Conservation (phyloP, 192 early-diverging fungal species). For the Coemansia sp. region DNA sequence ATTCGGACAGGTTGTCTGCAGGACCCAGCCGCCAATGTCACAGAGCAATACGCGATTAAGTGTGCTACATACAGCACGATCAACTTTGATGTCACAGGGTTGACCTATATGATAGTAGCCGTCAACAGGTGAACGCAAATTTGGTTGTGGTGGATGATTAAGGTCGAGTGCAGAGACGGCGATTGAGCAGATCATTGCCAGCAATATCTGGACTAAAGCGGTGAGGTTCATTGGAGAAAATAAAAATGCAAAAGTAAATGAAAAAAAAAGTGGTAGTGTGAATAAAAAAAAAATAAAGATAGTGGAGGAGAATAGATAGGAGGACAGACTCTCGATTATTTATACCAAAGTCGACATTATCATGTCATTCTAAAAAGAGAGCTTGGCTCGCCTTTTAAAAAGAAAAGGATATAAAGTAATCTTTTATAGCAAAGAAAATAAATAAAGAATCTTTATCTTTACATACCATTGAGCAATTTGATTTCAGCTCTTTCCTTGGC, state of each 20-base stretch:
- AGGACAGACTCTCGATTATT: not conserved
- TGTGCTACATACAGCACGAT: not conserved
- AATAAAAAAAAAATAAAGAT: not conserved
- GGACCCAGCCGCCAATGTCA: constrained; percentile 12
- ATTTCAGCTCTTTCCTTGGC: constrained; percentile 2
- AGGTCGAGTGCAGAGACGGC: not conserved
- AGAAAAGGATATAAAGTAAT: not conserved
- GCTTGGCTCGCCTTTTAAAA: not conserved
- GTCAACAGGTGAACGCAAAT: not conserved
- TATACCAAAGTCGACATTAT: not conserved
- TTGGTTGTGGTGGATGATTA: not conserved
- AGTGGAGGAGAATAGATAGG: not conserved
- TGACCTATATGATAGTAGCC: not conserved
- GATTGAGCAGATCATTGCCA: not conserved
- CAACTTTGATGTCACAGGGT: not conserved
- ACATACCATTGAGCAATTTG: not conserved
- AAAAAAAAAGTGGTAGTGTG: not conserved
- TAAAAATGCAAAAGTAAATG: not conserved
- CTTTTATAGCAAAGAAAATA: too few species aligned
- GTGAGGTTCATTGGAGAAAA: not conserved
- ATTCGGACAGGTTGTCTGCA: not conserved
- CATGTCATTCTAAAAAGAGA: not conserved
- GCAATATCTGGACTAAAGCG: not conserved
- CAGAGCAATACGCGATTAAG: not conserved
- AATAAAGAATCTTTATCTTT: too few species aligned